phyloP scores from a whole-genome alignment of 495 filamentous ascomycete genomes.

The Penicillium soppii region DNA sequence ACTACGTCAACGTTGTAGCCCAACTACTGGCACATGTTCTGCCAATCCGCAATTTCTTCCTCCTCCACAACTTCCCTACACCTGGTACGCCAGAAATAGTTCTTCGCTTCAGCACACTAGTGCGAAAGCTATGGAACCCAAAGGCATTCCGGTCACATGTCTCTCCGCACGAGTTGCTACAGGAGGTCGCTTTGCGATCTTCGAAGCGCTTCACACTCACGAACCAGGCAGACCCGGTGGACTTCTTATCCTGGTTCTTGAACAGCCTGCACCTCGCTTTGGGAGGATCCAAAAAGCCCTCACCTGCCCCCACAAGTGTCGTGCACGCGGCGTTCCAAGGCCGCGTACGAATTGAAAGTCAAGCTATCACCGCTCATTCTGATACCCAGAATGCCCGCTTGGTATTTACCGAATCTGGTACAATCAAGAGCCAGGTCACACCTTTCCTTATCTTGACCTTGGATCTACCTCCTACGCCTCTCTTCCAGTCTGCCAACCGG shows the following conservation, averaged over 20 bases:
- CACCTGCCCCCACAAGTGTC: conserved; percentile 61
- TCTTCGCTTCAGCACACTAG: conserved; percentile 82
- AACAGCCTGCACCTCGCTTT: conserved; percentile 91
- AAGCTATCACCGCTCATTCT: conserved; percentile 89
- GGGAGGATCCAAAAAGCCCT: conserved; percentile 85
- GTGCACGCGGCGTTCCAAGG: conserved; percentile 94
- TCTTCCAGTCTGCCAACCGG: conserved; percentile 92
- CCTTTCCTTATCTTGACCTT: conserved; percentile 90
- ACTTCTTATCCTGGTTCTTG: conserved; percentile 96
- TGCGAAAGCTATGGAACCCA: conserved; percentile 98
- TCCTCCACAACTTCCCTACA: conserved; percentile 64
- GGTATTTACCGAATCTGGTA: conserved; percentile 88
- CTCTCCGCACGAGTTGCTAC: conserved; percentile 93
- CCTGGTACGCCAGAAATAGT: conserved; percentile 55
- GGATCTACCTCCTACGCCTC: conserved; percentile 85
- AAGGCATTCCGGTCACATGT: conserved; percentile 96
- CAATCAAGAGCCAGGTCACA: conserved; percentile 70
- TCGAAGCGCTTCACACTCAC: conserved; percentile 92
- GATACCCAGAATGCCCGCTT: conserved; percentile 80
- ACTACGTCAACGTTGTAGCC: conserved; percentile 96
- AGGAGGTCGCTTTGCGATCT: conserved; percentile 87
- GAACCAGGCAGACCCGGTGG: conserved; percentile 89
- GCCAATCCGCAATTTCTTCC: conserved; percentile 88
- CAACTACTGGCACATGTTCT: conserved; percentile 88
- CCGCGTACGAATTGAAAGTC: conserved; percentile 84